phyloP scores from a whole-genome alignment of 2,329 filamentous ascomycete species.

The Trematosphaeria pertusa region DNA sequence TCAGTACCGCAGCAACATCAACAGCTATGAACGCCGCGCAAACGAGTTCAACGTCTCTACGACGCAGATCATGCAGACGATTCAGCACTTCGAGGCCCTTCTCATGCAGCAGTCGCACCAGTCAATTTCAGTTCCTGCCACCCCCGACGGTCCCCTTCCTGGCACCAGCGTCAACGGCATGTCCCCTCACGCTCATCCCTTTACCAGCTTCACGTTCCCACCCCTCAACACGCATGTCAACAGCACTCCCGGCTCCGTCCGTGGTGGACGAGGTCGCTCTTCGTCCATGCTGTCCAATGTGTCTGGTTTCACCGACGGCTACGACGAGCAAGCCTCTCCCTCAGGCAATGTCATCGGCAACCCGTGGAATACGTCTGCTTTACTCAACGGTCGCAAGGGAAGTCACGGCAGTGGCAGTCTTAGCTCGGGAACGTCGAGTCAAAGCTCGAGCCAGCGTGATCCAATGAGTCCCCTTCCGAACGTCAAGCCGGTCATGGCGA shows the following conservation, averaged over 20 bases:
- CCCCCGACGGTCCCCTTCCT: constrained; percentile 67
- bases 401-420: constrained; percentile 58
- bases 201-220: constrained; percentile 48
- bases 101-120: constrained; percentile 48
- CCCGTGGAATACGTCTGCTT: constrained; percentile 48
- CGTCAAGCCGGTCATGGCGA: constrained; percentile 42
- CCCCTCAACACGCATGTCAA: constrained; percentile 35
- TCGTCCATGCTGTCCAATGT: constrained; percentile 61
- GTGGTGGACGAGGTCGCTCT: constrained; percentile 55
- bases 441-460: constrained; percentile 47
- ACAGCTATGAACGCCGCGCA: constrained; percentile 47
- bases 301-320: constrained; percentile 58
- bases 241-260: constrained; percentile 43
- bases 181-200: constrained; percentile 43
- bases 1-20: constrained; percentile 48
- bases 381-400: constrained; percentile 46
- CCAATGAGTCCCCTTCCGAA: constrained; percentile 47
- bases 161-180: constrained; percentile 54
- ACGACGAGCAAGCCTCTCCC: constrained; percentile 43
- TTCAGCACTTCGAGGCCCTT: constrained; percentile 49
- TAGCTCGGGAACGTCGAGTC: constrained; percentile 52
- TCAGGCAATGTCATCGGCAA: constrained; percentile 39
- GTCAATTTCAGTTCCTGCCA: constrained; percentile 53
- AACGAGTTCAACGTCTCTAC: constrained; percentile 47
- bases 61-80: constrained; percentile 43